phyloP scores from a whole-genome alignment of 257 asterid genomes.

The Solanum rostratum region DNA sequence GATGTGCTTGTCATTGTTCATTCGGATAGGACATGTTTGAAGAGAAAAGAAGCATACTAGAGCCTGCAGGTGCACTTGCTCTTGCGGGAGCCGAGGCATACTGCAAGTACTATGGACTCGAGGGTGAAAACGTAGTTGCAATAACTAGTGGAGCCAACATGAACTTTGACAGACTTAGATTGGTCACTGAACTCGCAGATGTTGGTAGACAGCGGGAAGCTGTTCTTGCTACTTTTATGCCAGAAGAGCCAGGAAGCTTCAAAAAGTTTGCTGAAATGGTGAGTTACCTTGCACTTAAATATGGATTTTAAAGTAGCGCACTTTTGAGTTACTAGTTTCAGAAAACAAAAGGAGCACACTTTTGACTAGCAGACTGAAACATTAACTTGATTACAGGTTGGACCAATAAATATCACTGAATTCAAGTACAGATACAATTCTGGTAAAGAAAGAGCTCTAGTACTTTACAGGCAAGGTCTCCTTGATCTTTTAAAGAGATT shows the following conservation, averaged over 20 bases:
- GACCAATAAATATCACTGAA: slow-evolving; percentile 81
- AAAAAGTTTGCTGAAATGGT: slow-evolving; percentile 66
- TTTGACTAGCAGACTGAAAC: not conserved
- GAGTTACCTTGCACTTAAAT: slow-evolving; percentile 3
- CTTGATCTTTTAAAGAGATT: slow-evolving; percentile 1
- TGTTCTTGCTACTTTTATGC: slow-evolving; percentile 73
- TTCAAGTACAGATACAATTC: slow-evolving; percentile 72
- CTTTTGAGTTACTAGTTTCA: not conserved
- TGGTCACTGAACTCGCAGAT: slow-evolving; percentile 90
- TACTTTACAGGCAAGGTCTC: slow-evolving; percentile 61
- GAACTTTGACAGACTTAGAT: slow-evolving; percentile 87
- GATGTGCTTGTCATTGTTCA: not conserved
- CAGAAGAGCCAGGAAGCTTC: slow-evolving; percentile 76
- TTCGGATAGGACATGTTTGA: slow-evolving; percentile 81
- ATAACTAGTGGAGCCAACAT: slow-evolving; percentile 95
- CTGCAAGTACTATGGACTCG: slow-evolving; percentile 72
- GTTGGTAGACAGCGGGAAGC: slow-evolving; percentile 86
- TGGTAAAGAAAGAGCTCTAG: slow-evolving; percentile 55
- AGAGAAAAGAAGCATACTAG: slow-evolving; percentile 92
- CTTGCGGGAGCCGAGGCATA: slow-evolving; percentile 96
- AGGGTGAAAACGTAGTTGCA: slow-evolving; percentile 76
- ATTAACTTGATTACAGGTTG: slow-evolving; percentile 42
- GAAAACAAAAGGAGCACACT: not conserved
- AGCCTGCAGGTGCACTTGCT: slow-evolving; percentile 98
- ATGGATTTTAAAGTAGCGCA: not conserved